Percentiles rank a stretch among this genome's conserved stretches.
These are phyloP conservation scores for Solanum okadae DNA, from an alignment of 257 asterid genomes.

Conservation along the genomic window DNA sequence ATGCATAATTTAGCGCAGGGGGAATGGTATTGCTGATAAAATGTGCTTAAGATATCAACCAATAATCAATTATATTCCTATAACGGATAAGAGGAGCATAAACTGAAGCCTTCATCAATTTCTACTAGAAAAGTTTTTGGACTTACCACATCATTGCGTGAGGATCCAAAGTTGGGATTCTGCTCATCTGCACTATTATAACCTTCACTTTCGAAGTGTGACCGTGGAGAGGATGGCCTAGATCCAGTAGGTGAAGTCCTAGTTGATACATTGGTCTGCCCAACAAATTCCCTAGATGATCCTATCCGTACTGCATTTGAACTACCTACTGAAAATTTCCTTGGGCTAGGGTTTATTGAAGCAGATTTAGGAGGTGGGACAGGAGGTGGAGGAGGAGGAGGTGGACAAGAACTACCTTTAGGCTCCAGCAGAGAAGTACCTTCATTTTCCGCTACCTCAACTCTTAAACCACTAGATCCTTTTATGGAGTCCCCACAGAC, in stretches of 20 bases:
- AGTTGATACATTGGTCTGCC: slow-evolving; percentile 58
- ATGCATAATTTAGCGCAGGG: background rate
- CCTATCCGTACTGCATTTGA: slow-evolving; percentile 46
- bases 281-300: slow-evolving; percentile 55
- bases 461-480: slow-evolving; percentile 29
- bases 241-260: slow-evolving; percentile 86
- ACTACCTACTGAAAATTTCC: slow-evolving; percentile 40
- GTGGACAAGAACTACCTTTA: slow-evolving; percentile 65
- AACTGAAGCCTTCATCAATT: background rate
- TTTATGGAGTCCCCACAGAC: slow-evolving; percentile 33
- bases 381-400: slow-evolving; percentile 99
- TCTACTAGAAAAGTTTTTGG: background rate
- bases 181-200: slow-evolving; percentile 98
- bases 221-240: slow-evolving; percentile 90
- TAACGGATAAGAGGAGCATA: background rate
- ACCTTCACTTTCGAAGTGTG: slow-evolving; percentile 90
- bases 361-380: slow-evolving; percentile 85
- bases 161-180: slow-evolving; percentile 47
- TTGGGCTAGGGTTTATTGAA: slow-evolving; percentile 25
- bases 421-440: slow-evolving; percentile 41
- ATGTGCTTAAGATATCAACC: background rate
- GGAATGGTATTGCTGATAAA: background rate
- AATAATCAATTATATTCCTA: background rate
- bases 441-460: slow-evolving; percentile 47
- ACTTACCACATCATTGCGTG: slow-evolving; percentile 86